Evolutionary conservation across 192 early-diverging fungal genomes (phyloP), one percentile per base, ranked within the genome.

Genomic region (Borealophlyctis nickersoniae): DNA sequence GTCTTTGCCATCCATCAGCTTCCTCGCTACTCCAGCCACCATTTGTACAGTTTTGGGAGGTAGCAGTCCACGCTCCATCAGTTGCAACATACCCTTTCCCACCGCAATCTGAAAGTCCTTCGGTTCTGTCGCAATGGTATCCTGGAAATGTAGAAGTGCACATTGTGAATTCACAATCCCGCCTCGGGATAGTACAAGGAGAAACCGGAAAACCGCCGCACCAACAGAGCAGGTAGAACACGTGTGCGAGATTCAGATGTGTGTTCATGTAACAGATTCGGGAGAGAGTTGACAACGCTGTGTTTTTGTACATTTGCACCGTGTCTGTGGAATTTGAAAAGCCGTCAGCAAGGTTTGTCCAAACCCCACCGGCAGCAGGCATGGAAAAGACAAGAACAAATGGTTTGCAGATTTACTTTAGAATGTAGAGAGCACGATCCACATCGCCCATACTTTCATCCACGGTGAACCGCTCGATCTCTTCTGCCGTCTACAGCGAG

Each of bases 381-480:
- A n/a, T n/a, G n/a, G n/a, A n/a, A n/a, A n/a, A n/a, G n/a, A n/a
- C n/a, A n/a, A n/a, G n/a, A n/a, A n/a, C n/a, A n/a, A n/a, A n/a
- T n/a, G n/a, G n/a, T n/a, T n/a, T n/a, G n/a, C n/a, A n/a, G n/a
- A n/a, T n/a, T n/a, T n/a, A 45, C 78, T 67, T 68, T 27, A 78
- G 35, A 4, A 80, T 35, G 34, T 64, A 54, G 11, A 72, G 34
- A n/a, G 73, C 69, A 14, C 78, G 64, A 24, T 77, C 71, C 16
- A 80, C 60, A 35, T 80, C 78, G 51, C 66, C 73, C 26, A 80
- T 58, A 27, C 63, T 60, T 59, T 72, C 73, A 45, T 80, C 77
- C 4, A 79, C 28, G 0, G 62, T 60, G 23, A 81, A 76, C 27
- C 63, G 69, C 5, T 56, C 57, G 24, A 80, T 80, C 56, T 80